These are phyloP conservation scores for Blastobotrys mokoenaii DNA, from an alignment of 805 yeast species.

Conservation along the genomic window DNA sequence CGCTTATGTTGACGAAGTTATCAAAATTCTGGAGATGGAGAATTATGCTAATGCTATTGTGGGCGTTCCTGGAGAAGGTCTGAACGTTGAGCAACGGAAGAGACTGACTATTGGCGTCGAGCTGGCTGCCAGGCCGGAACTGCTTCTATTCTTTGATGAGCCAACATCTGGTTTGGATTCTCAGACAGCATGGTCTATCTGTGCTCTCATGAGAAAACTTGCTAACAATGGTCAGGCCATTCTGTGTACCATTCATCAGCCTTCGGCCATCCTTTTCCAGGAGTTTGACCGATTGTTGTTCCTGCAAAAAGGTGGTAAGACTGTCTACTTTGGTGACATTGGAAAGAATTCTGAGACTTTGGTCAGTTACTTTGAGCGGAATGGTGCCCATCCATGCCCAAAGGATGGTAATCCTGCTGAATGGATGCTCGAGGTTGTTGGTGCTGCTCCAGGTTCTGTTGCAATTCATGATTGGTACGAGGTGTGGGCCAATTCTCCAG, in stretches of 20 bases:
- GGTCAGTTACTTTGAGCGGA: slow-evolving; percentile 55
- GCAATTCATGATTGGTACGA: slow-evolving; percentile 37
- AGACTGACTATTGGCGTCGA: slow-evolving; percentile 60
- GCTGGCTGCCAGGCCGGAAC: slow-evolving; percentile 54
- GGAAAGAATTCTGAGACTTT: slow-evolving; percentile 51
- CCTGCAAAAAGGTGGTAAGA: slow-evolving; percentile 61
- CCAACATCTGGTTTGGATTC: slow-evolving; percentile 66
- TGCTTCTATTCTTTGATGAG: slow-evolving; percentile 54
- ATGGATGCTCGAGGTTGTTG: slow-evolving; percentile 72
- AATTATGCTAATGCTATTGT: slow-evolving; percentile 63
- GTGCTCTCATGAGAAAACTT: slow-evolving; percentile 50
- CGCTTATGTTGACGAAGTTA: slow-evolving; percentile 57
- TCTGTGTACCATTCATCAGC: slow-evolving; percentile 75
- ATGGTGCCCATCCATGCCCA: slow-evolving; percentile 64
- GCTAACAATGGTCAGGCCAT: slow-evolving; percentile 58
- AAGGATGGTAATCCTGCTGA: slow-evolving; percentile 72
- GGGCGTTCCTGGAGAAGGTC: slow-evolving; percentile 66
- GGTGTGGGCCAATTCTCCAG: slow-evolving; percentile 68
- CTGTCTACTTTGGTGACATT: slow-evolving; percentile 68
- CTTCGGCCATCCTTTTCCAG: slow-evolving; percentile 69
- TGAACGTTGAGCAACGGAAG: slow-evolving; percentile 55
- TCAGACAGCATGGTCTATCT: slow-evolving; percentile 60
- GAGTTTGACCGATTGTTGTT: slow-evolving; percentile 72
- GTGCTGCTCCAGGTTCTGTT: slow-evolving; percentile 32
- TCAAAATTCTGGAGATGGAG: slow-evolving; percentile 55